These are phyloP conservation scores for Nothophoma quercina DNA, from an alignment of 2,329 filamentous ascomycete species.

Conservation along the genomic window DNA sequence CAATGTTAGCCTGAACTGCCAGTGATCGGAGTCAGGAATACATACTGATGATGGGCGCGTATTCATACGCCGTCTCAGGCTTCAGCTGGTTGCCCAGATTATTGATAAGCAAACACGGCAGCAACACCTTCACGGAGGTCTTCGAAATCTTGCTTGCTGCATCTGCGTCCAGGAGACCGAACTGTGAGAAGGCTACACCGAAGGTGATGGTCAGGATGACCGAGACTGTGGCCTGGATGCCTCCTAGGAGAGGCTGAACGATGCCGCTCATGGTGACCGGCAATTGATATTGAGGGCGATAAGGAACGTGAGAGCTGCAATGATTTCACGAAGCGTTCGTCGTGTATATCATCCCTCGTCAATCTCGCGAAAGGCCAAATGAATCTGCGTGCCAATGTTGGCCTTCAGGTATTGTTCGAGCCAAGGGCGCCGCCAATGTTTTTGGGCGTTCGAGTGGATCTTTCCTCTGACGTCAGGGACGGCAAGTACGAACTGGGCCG, in stretches of 20 bases:
- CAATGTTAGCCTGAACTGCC: too few relatives aligned
- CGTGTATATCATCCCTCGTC: background rate
- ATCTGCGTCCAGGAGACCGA: slow-evolving; percentile 56
- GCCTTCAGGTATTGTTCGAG: slow-evolving; percentile 12
- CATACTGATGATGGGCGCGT: slow-evolving; percentile 58
- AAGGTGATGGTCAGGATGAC: slow-evolving; percentile 63
- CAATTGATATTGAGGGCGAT: background rate
- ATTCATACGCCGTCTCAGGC: slow-evolving; percentile 56
- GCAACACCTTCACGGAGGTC: slow-evolving; percentile 60
- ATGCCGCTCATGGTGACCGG: slow-evolving; percentile 14
- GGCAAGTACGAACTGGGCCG: background rate
- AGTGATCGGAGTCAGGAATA: background rate
- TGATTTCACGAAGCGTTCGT: background rate
- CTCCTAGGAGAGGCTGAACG: slow-evolving; percentile 57
- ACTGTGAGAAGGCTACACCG: slow-evolving; percentile 60
- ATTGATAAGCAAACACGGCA: slow-evolving; percentile 62
- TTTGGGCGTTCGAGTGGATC: slow-evolving; percentile 16
- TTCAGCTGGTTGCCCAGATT: slow-evolving; percentile 62
- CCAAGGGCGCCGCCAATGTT: slow-evolving; percentile 13
- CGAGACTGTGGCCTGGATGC: slow-evolving; percentile 62
- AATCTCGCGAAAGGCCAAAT: background rate
- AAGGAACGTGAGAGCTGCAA: background rate
- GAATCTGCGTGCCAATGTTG: slow-evolving; percentile 12
- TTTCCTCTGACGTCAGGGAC: slow-evolving; percentile 15
- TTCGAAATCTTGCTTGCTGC: slow-evolving; percentile 62